Percentiles rank a stretch among this genome's conserved stretches.
These are phyloP conservation scores for Psophocarpus tetragonolobus DNA, from an alignment of 306 rosid species.

Conservation along the genomic window DNA sequence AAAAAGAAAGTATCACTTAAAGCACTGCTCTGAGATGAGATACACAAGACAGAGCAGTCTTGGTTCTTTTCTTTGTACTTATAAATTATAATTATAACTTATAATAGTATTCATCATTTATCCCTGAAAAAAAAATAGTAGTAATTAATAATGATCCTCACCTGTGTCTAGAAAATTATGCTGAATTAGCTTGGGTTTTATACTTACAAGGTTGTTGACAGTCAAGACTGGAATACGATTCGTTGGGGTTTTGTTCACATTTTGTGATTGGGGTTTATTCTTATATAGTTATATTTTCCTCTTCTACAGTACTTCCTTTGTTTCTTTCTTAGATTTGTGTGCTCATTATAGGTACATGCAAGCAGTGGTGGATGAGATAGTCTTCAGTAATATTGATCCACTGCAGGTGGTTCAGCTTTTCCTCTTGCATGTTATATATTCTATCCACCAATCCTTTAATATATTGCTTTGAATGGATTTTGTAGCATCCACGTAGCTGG, in stretches of 20 bases:
- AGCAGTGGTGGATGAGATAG: conserved; percentile 93
- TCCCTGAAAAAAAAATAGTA: neutral
- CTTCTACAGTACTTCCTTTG: neutral
- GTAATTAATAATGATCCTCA: neutral
- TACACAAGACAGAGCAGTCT: neutral
- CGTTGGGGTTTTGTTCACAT: conserved; percentile 19
- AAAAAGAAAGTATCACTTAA: neutral
- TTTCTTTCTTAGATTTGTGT: neutral
- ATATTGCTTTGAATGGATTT: conserved; percentile 39
- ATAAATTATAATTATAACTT: neutral
- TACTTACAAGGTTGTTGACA: neutral
- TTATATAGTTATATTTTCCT: conserved; percentile 20
- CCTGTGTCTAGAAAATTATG: neutral
- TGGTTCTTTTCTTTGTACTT: neutral
- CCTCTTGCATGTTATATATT: conserved; percentile 13
- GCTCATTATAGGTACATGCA: conserved; percentile 83
- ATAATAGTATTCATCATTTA: neutral
- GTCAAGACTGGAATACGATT: conserved; percentile 8
- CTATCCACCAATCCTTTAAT: conserved; percentile 27
- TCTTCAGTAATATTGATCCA: conserved; percentile 67
- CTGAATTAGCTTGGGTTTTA: neutral
- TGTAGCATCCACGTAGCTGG: conserved; percentile 88
- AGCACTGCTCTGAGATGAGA: neutral
- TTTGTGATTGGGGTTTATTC: conserved; percentile 12
- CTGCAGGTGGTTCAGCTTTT: conserved; percentile 57